Evolutionary conservation across 2,329 filamentous ascomycete species (phyloP).

Genomic region (Penicillium sp.): DNA sequence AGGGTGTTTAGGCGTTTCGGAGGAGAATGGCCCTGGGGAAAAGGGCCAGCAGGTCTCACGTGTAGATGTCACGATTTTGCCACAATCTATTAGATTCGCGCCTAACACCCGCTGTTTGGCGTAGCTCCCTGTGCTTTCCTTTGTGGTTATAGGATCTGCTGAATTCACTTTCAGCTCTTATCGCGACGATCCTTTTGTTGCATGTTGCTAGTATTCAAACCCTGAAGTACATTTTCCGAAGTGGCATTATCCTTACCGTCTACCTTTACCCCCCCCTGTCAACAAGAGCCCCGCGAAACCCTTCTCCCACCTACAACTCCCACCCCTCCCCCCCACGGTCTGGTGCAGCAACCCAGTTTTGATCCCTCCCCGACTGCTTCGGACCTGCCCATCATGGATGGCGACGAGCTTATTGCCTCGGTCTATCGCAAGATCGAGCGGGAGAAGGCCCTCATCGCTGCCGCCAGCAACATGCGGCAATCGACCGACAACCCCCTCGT

Average conservation of each 20-base stretch:
- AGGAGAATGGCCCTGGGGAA: constrained; percentile 1
- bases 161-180: constrained; percentile 3
- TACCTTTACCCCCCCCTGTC: constrained; percentile 22
- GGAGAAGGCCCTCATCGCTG: constrained; percentile 92
- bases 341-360: constrained; percentile 18
- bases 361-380: constrained; percentile 16
- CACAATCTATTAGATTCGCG: constrained; percentile 1
- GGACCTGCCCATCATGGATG: constrained; percentile 55
- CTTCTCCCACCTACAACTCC: constrained; percentile 21
- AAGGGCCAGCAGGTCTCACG: constrained; percentile 9
- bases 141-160: background rate
- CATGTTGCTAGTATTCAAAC: constrained; percentile 14
- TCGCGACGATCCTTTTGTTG: constrained; percentile 5
- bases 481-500: constrained; percentile 93
- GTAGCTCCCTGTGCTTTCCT: background rate
- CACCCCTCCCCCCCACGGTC: constrained; percentile 8
- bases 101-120: background rate
- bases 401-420: constrained; percentile 70
- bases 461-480: constrained; percentile 91
- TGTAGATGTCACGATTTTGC: constrained; percentile 13
- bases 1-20: background rate
- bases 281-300: constrained; percentile 34
- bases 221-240: constrained; percentile 32
- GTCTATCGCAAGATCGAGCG: constrained; percentile 97
- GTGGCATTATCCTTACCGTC: constrained; percentile 29